Percentiles rank a stretch among this genome's conserved stretches.
Conservation (phyloP, 495 filamentous ascomycete species). For the Penicillium parvum region DNA sequence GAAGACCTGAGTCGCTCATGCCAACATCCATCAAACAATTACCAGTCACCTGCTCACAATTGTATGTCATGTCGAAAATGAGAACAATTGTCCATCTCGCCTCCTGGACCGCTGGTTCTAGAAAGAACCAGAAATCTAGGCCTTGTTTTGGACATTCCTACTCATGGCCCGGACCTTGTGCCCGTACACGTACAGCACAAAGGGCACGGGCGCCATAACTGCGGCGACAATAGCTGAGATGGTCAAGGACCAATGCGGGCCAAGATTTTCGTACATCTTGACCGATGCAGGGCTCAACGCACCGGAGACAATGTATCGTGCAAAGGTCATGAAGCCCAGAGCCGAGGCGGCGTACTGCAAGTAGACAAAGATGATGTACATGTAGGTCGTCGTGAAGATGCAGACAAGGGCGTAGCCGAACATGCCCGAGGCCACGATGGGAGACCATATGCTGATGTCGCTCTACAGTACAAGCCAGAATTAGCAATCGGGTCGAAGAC, state of each 20-base stretch:
- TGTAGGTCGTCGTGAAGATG: conserved; percentile 42
- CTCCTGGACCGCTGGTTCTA: too few species aligned
- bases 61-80: too few species aligned
- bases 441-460: conserved; percentile 45
- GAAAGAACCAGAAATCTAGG: too few species aligned
- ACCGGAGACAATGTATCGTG: conserved; percentile 43
- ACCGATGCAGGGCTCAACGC: conserved; percentile 36
- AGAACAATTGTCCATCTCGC: too few species aligned
- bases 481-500: too few species aligned
- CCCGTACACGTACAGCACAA: conserved; percentile 27
- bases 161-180: conserved; percentile 3
- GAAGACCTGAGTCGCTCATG: too few species aligned
- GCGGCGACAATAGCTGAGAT: conserved; percentile 39
- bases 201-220: conserved; percentile 46
- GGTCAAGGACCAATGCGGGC: conserved; percentile 46
- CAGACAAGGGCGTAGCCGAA: conserved; percentile 46
- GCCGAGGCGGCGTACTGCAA: conserved; percentile 27
- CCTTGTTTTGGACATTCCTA: conserved; percentile 5
- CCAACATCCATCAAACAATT: too few species aligned
- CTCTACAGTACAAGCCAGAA: too few species aligned
- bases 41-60: too few species aligned
- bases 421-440: conserved; percentile 36
- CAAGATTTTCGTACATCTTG: conserved; percentile 43
- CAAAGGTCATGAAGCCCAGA: conserved; percentile 39
- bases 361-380: conserved; percentile 49